phyloP scores from a whole-genome alignment of 2,329 filamentous ascomycete species.

The Teratosphaeria zuluensis region DNA sequence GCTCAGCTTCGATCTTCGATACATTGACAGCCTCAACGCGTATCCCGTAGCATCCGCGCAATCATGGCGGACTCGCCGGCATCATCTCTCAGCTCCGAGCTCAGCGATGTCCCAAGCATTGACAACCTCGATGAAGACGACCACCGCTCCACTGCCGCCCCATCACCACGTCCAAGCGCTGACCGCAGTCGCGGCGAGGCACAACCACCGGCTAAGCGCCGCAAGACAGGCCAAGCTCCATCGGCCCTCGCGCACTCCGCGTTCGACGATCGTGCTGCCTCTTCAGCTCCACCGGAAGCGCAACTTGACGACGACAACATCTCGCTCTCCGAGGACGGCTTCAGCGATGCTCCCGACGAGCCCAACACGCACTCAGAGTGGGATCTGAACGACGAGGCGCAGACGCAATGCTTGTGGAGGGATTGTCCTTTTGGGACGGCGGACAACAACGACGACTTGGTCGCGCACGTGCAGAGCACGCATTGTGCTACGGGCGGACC shows the following conservation, averaged over 20 bases:
- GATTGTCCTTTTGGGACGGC: slow-evolving; percentile 40
- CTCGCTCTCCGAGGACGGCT: slow-evolving; percentile 72
- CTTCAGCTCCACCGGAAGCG: slow-evolving; percentile 28
- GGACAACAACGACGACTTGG: slow-evolving; percentile 43
- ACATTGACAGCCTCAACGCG: not conserved
- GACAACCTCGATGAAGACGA: slow-evolving; percentile 48
- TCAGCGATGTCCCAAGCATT: slow-evolving; percentile 56
- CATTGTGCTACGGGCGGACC: slow-evolving; percentile 65
- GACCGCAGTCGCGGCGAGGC: slow-evolving; percentile 26
- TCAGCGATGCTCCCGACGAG: slow-evolving; percentile 58
- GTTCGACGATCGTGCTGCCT: slow-evolving; percentile 15
- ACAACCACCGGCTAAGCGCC: slow-evolving; percentile 29
- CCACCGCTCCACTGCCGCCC: slow-evolving; percentile 41
- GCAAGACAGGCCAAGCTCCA: slow-evolving; percentile 21
- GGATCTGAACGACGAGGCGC: slow-evolving; percentile 31
- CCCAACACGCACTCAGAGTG: slow-evolving; percentile 34
- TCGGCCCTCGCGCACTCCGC: slow-evolving; percentile 11
- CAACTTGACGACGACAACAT: slow-evolving; percentile 45
- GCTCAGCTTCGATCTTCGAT: not conserved
- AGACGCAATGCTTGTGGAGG: slow-evolving; percentile 41
- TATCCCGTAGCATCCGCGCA: not conserved
- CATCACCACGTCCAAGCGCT: slow-evolving; percentile 36
- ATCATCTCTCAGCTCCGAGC: slow-evolving; percentile 38
- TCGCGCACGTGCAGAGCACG: slow-evolving; percentile 60
- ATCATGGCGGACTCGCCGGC: slow-evolving; percentile 44